Evolutionary conservation across 305 asterid genomes (phyloP), one percentile per base, ranked within the genome.

Genomic region (Fraxinus nigra): DNA sequence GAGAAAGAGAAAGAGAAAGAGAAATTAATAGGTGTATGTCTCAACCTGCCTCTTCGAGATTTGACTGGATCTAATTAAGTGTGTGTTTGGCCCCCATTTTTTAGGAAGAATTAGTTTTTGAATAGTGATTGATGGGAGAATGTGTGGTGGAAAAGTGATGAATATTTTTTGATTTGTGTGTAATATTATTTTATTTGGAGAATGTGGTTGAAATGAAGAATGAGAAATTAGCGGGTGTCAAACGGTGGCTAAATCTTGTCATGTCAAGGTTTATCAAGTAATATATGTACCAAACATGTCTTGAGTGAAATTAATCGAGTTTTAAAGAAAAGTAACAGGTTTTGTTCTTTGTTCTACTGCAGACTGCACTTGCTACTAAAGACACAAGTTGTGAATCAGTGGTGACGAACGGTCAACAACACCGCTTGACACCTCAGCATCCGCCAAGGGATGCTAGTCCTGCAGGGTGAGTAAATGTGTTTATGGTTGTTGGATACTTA

Each of bases 361-460:
- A 87, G 92, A 85, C 79, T 28, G 43, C 81, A 37, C 79, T 87
- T 87, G 85, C 90, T 20, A 86, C 89, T 8, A 89, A 89, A 83
- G 92, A 89, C 63, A 82, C 91, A 9, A 89, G 92, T 81, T 87
- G 90, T 86, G 92, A 89, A 54, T 89, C 92, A 35, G 91, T 85
- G 83, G 92, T 89, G 88, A 89, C 90, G 11, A 89, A 89, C 81
- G 85, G 92, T 87, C 76, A 72, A 14, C 92, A 87, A 79, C 92
- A 85, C 85, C 90, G 85, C 59, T 83, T 86, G 86, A 87, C 90
- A 33, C 86, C 89, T 77, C 92, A 84, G 90, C 92, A 85, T 85
- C 92, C 92, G 4, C 92, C 92, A 43, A 87, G 91, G 88, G 92
- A 87, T 87, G 91, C 92, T 75, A 88, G 92, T 86, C 90, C 92